Evolutionary conservation across 148 eudicot species (phyloP).

Genomic region (Rhododendron vialii): DNA sequence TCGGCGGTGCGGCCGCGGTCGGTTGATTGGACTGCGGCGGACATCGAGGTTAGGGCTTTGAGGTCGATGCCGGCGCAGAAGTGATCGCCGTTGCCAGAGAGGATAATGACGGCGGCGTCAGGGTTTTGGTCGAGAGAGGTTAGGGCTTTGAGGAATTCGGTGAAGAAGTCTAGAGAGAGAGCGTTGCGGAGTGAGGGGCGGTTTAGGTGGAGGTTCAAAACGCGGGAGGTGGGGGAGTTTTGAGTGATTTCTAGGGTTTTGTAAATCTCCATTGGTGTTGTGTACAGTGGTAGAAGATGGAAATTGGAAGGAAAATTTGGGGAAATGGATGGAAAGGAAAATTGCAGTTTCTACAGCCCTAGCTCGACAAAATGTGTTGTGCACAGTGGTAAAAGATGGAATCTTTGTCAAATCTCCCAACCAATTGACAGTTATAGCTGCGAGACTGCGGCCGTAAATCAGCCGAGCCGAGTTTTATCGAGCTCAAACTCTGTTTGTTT

Average conservation of each 20-base stretch:
- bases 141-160: conserved; percentile 74
- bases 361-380: no score
- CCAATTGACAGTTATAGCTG: no score
- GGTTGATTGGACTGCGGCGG: background rate
- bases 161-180: conserved; percentile 58
- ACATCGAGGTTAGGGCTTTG: conserved; percentile 23
- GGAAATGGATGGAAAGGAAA: background rate
- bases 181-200: conserved; percentile 68
- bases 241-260: conserved; percentile 40
- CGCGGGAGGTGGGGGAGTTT: conserved; percentile 24
- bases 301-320: background rate
- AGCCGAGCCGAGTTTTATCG: no score
- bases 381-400: no score
- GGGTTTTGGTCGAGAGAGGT: conserved; percentile 67
- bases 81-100: conserved; percentile 55
- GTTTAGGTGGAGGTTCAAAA: conserved; percentile 46
- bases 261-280: conserved; percentile 38
- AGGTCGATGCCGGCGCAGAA: conserved; percentile 94
- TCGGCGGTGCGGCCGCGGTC: conserved; percentile 57
- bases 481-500: no score
- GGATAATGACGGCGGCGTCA: conserved; percentile 50
- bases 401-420: no score
- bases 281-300: background rate
- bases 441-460: no score
- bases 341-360: no score